Base-by-base conservation (phyloP, 2,329 filamentous ascomycete species). In the Trichoderma sp. region DNA sequence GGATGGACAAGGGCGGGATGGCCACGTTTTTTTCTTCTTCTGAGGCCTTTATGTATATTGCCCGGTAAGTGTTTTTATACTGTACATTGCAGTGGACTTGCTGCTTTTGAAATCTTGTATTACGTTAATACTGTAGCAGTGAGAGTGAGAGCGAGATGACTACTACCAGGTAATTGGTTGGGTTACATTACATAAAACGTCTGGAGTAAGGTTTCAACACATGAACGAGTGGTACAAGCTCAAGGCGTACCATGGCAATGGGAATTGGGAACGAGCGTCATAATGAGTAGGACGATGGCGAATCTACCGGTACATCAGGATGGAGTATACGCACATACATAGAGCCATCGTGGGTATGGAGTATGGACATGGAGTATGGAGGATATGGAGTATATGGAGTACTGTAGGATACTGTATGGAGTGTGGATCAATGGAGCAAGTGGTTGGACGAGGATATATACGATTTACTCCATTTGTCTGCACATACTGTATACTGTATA, bases 11-110 rank as follows among this genome's bases (percentile, higher is more conserved):
- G 35, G 15, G 34, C 34, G 35, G 22, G 34, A 53, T 34, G 61
- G 61, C 61, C 61, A 64, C 61, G 61, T 64, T 64, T 64, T 64
- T 37, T 29, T 13, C 19, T 17, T 57, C 8, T 35, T 19, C 13
- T 2, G 12, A n/a, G 10, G 25, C 15, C 10, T 35, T 42, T 12
- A n/a, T 42, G 37, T 42, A 7, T 6, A n/a, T 17, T 42, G 37
- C 15, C n/a, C 37, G 37, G 15, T n/a, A n/a, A 42, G 17, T 42
- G 37, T 6, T 2, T 54, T 32, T 54, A 32, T 48, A 19, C 42
- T 19, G n/a, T 13, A 10, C 42, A 48, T n/a, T 8, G 32, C 19
- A 5, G 29, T 2, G 52, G 50, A 17, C 25, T 34, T 13, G 35
- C 42, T 48, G 22, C 42, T 48, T 22, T 48, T 13, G 13, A 19